phyloP scores from a whole-genome alignment of 768 basidiomycete species.

The Jaapia argillacea region DNA sequence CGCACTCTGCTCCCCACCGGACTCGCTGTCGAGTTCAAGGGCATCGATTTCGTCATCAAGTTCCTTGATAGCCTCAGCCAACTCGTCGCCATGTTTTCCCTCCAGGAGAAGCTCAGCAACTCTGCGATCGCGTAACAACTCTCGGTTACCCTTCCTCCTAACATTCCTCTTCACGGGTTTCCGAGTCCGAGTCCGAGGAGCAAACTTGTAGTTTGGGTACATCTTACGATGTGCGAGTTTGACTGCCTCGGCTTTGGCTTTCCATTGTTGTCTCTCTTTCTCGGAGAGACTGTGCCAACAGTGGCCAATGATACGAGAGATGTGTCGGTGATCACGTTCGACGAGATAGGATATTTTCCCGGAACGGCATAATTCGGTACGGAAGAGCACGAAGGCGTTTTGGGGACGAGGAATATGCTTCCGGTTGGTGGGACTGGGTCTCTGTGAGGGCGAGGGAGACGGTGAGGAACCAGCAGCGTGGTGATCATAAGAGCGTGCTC shows the following conservation, averaged over 20 bases:
- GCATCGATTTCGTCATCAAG: too few relatives aligned
- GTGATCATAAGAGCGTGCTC: too few relatives aligned
- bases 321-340: slow-evolving; percentile 48
- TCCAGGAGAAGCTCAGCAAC: slow-evolving; percentile 35
- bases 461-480: too few relatives aligned
- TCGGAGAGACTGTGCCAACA: slow-evolving; percentile 47
- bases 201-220: slow-evolving; percentile 48
- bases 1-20: too few relatives aligned
- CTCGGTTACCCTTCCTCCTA: slow-evolving; percentile 37
- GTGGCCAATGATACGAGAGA: slow-evolving; percentile 44
- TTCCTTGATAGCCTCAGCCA: slow-evolving; percentile 32
- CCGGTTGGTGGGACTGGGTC: too few relatives aligned
- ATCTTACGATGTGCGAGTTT: slow-evolving; percentile 31
- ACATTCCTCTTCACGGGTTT: slow-evolving; percentile 40
- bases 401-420: too few relatives aligned
- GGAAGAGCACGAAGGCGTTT: too few relatives aligned
- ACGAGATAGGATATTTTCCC: too few relatives aligned
- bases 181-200: slow-evolving; percentile 31
- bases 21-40: too few relatives aligned
- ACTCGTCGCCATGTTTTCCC: slow-evolving; percentile 39
- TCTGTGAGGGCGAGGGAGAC: too few relatives aligned
- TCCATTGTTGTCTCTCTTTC: slow-evolving; percentile 40
- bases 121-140: slow-evolving; percentile 43
- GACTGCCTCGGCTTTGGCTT: slow-evolving; percentile 38
- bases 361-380: too few relatives aligned